These are phyloP conservation scores for Sphaerosporella brunnea DNA, from an alignment of 495 filamentous ascomycete species.

Conservation along the genomic window DNA sequence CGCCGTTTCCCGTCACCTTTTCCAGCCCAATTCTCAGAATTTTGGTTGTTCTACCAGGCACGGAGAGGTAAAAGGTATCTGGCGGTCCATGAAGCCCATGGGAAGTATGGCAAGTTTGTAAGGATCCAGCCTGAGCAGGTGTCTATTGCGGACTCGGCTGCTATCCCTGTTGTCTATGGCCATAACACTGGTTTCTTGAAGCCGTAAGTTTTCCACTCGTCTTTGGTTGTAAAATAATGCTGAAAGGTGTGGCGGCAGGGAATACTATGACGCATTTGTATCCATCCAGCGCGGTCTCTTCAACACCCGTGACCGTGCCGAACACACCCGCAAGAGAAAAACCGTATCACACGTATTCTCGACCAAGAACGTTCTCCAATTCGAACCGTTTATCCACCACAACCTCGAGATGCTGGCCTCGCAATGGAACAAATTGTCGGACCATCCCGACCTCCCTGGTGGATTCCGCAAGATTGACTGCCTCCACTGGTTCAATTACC, in stretches of 20 bases:
- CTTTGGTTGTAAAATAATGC: not conserved
- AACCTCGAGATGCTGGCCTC: slow-evolving; percentile 60
- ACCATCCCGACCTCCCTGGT: slow-evolving; percentile 18
- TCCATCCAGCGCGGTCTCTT: slow-evolving; percentile 73
- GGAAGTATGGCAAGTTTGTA: slow-evolving; percentile 33
- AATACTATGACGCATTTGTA: slow-evolving; percentile 86
- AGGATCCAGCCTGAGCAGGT: slow-evolving; percentile 30
- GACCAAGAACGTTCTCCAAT: slow-evolving; percentile 61
- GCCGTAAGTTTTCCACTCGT: not conserved
- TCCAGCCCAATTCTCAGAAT: slow-evolving; percentile 26
- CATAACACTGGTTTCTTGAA: slow-evolving; percentile 4
- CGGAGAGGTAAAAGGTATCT: slow-evolving; percentile 27
- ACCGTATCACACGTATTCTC: slow-evolving; percentile 75
- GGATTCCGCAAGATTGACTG: slow-evolving; percentile 51
- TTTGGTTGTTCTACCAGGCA: slow-evolving; percentile 28
- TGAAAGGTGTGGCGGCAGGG: slow-evolving; percentile 26
- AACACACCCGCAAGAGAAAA: slow-evolving; percentile 84
- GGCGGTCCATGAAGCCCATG: slow-evolving; percentile 27
- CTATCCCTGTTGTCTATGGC: slow-evolving; percentile 29
- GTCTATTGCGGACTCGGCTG: slow-evolving; percentile 28
- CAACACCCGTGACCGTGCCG: slow-evolving; percentile 68
- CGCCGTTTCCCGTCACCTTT: slow-evolving; percentile 27
- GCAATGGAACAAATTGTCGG: slow-evolving; percentile 50
- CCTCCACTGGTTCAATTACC: slow-evolving; percentile 85
- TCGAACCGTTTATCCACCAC: slow-evolving; percentile 73